Base-by-base conservation (phyloP, 164 flowering plant genomes). In the Liriodendron chinense region DNA sequence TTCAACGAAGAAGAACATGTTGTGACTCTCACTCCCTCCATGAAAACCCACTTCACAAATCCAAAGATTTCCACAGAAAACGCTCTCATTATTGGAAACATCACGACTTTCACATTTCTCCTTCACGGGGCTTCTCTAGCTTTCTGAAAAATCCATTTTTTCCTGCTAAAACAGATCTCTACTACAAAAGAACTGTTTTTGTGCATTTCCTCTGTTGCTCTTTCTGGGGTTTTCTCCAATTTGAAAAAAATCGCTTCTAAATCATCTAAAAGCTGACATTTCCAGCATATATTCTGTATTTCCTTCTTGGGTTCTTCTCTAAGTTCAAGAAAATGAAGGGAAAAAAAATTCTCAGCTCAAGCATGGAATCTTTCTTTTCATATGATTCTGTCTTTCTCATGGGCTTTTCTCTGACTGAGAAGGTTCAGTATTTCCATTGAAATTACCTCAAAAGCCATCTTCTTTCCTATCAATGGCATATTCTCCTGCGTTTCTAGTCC, bases 391-490 rank as follows among this genome's bases (percentile, higher is more conserved):
- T 49, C 21, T 47, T 1, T 73, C 26, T 67, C 47, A 16, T 28
- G 22, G 20, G 16, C 43, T 28, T 67, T 7, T 67, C 22, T 28
- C 47, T 9, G 5, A 14, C 9, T 25, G 43, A 22, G 25, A 16
- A 5, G 13, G 14, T 9, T 26, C 59, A 2, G 10, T 7, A 2
- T 47, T 49, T 23, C 16, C 48, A 3, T 70, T 24, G 23, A 20
- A 10, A 20, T 10, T 47, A 10, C 22, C 16, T 59, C 23, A 22
- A n/a, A 48, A 50, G 21, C 25, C 48, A n/a, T 4, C 12, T 61
- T 34, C 71, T 57, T 49, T 1, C 1, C 26, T 47, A 18, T 9
- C 64, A 34, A 90, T 89, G 90, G 80, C 67, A 68, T 56, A 10
- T 72, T 73, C 64, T 47, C 24, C 66, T 57, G 67, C 69, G 53